phyloP scores from a whole-genome alignment of 371 early-diverging fungal genomes.

The Mortierella sp. region DNA sequence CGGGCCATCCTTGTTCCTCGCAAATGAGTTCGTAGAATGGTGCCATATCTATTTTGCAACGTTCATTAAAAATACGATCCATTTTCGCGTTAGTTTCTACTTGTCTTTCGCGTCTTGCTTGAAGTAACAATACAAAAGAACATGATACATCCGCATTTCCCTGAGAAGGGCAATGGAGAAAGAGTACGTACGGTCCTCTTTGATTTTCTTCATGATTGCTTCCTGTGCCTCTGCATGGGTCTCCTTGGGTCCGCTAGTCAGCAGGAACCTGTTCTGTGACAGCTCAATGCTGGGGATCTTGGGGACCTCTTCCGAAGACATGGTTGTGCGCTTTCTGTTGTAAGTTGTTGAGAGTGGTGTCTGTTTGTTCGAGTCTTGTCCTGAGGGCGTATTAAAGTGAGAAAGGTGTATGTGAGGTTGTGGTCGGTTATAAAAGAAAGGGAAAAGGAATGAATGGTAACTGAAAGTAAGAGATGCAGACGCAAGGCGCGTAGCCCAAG shows the following conservation, averaged over 20 bases:
- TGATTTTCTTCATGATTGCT: conserved; percentile 73
- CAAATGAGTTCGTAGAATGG: conserved; percentile 80
- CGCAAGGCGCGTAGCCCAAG: conserved; percentile 10
- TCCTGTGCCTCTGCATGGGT: conserved; percentile 71
- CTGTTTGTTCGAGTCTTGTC: neutral
- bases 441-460: conserved; percentile 21
- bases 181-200: conserved; percentile 74
- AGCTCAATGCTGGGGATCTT: conserved; percentile 86
- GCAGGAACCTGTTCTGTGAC: conserved; percentile 81
- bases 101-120: neutral
- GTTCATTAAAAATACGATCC: neutral
- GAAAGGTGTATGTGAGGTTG: neutral
- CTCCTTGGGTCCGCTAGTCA: conserved; percentile 75
- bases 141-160: neutral
- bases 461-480: too few species aligned
- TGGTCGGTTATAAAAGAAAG: neutral
- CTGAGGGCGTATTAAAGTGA: neutral
- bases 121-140: neutral
- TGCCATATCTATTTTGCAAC: conserved; percentile 80
- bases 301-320: conserved; percentile 72
- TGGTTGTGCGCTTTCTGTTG: conserved; percentile 18
- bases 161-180: neutral
- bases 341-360: neutral
- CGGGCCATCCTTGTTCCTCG: conserved; percentile 73
- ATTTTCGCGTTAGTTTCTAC: neutral